Conservation (phyloP, 192 early-diverging fungal genomes). For the Podila clonocystis region DNA sequence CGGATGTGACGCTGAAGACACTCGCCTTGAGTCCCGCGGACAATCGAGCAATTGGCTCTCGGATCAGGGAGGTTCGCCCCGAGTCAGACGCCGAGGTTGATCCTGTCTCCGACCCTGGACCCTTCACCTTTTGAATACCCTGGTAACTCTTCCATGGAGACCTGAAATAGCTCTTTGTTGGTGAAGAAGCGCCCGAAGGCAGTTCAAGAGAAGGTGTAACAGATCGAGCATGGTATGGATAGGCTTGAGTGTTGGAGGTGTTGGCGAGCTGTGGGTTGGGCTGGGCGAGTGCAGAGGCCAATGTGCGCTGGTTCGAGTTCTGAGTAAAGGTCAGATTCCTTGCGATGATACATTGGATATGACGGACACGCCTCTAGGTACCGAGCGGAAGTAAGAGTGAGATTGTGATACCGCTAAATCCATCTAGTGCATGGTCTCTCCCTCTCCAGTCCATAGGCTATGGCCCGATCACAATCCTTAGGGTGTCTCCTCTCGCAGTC, state of each 20-base stretch:
- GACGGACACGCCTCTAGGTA: slow-evolving; percentile 36
- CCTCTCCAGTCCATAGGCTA: neutral
- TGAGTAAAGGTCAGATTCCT: slow-evolving; percentile 48
- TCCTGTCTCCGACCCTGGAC: slow-evolving; percentile 46
- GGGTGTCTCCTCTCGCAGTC: neutral
- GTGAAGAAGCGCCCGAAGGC: slow-evolving; percentile 37
- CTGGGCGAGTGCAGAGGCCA: slow-evolving; percentile 18
- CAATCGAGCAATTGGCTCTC: slow-evolving; percentile 38
- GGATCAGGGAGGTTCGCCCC: slow-evolving; percentile 35
- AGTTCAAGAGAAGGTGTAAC: slow-evolving; percentile 31
- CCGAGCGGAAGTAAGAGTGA: neutral
- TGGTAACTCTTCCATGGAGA: slow-evolving; percentile 44
- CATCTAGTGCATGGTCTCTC: too few relatives aligned
- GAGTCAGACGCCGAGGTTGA: slow-evolving; percentile 45
- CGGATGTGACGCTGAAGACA: slow-evolving; percentile 23
- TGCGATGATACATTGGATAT: slow-evolving; percentile 41
- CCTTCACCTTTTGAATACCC: slow-evolving; percentile 24
- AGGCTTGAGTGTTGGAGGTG: neutral
- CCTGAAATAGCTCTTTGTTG: slow-evolving; percentile 41
- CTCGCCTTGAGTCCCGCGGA: slow-evolving; percentile 46
- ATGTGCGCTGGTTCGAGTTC: slow-evolving; percentile 40
- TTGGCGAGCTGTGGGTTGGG: neutral
- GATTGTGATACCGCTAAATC: too few relatives aligned
- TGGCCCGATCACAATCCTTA: neutral
- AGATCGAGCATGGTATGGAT: slow-evolving; percentile 22